Evolutionary conservation across 2,329 filamentous ascomycete species (phyloP), one percentile per base, ranked within the genome.

Genomic region (Ceratocystiopsis brevicomis): DNA sequence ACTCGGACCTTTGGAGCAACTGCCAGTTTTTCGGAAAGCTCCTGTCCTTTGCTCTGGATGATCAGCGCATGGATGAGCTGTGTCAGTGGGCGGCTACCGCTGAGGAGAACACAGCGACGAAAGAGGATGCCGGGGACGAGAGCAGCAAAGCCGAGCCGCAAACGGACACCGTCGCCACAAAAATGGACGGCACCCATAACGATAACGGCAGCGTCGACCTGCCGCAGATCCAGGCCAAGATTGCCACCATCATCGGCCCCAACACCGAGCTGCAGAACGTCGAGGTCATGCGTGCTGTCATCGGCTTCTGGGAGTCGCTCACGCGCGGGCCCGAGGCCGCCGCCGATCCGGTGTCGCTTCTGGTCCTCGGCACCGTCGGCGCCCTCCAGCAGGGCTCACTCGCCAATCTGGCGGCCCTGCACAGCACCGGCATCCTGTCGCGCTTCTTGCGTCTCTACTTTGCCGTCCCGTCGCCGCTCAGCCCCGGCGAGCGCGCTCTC

Each of bases 1-100:
- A 82, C 49, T 68, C 76, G 38, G 82, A 92, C 53, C 60, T 69
- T 6, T 78, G 73, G 73, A 69, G 72, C 43, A 73, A 69, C 52
- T 73, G 70, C 51, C 80, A 87, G 57, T 68, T 92, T 4, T 92
- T 92, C 59, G 85, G 85, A 25, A 78, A 80, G 52, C 70, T 95
- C 10, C 67, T 94, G 41, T 74, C 82, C 6, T 88, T 92, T 60
- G 78, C 81, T 1, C 61, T 93, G 41, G 81, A 85, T 44, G 81
- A 93, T 56, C 76, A 85, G 54, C 72, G 76, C 38, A 66, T 88
- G 47, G 74, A 80, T 43, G 65, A 72, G 44, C 65, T 90, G 40
- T 90, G 83, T 56, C 65, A 71, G 47, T 64, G 65, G 13, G 60
- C 67, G 38, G 62, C 61, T 4, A 16, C 36, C 6, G 39, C 13